Evolutionary conservation across 1,284 basidiomycete genomes (phyloP).

Genomic region (Trichosporon coremiiforme): DNA sequence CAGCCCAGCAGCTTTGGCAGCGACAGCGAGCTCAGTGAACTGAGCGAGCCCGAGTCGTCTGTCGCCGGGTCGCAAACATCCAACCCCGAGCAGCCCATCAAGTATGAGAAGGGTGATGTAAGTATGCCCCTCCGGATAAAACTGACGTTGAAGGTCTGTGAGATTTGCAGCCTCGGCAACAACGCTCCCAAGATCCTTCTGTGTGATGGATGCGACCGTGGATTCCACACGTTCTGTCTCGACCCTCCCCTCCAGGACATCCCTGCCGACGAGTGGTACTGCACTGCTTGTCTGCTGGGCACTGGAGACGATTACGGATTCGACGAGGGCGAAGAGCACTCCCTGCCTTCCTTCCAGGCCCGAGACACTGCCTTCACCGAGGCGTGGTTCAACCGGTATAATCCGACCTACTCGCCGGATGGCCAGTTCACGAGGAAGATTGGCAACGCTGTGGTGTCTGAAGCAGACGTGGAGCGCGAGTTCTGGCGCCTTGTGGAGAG

Average conservation of each 20-base stretch:
- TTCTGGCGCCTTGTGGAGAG: conserved; percentile 97
- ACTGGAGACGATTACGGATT: conserved; percentile 99
- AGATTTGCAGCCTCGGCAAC: conserved; percentile 86
- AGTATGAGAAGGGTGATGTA: conserved; percentile 55
- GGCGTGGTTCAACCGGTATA: conserved; percentile 83
- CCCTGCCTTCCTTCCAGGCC: conserved; percentile 85
- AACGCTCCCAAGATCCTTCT: conserved; percentile 86
- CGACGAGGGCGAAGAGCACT: conserved; percentile 96
- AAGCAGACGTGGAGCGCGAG: conserved; percentile 89
- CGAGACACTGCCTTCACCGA: conserved; percentile 85
- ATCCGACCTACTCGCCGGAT: conserved; percentile 52
- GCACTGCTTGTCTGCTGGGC: conserved; percentile 85
- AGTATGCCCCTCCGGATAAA: conserved; percentile 26
- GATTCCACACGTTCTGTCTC: conserved; percentile 95
- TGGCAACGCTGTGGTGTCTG: conserved; percentile 70
- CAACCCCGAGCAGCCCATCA: conserved; percentile 30
- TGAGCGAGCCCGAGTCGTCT: conserved; percentile 45
- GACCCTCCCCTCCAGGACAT: conserved; percentile 82
- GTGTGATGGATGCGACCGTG: conserved; percentile 96
- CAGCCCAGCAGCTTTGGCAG: conserved; percentile 41
- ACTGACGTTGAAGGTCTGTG: conserved; percentile 65
- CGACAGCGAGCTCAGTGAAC: conserved; percentile 44
- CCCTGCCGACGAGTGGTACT: conserved; percentile 90
- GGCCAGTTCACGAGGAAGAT: conserved; percentile 55
- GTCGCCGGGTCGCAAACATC: conserved; percentile 16